phyloP scores from a whole-genome alignment of 2,329 filamentous ascomycete genomes.

The Lachnellula subtilissima region DNA sequence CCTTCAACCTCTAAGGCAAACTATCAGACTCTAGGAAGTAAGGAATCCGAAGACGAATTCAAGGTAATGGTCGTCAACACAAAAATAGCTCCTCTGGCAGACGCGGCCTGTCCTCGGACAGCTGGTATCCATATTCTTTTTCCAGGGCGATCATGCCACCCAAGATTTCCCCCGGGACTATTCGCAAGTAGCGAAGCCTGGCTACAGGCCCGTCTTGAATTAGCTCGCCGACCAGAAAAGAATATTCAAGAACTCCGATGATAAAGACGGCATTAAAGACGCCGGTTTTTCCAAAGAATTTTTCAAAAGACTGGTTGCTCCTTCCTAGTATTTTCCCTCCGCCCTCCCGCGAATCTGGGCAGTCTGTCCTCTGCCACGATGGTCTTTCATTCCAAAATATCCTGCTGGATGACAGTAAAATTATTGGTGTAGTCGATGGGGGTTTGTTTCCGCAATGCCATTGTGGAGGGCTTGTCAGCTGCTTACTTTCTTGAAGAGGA shows the following conservation, averaged over 20 bases:
- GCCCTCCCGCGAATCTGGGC: conserved; percentile 20
- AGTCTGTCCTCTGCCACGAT: conserved; percentile 34
- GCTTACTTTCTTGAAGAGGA: conserved; percentile 32
- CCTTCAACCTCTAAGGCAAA: no score
- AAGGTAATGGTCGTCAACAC: background rate
- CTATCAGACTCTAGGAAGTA: no score
- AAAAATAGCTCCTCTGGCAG: background rate
- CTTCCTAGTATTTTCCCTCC: conserved; percentile 33
- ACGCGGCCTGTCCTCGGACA: background rate
- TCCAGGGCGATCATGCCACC: conserved; percentile 2
- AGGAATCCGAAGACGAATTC: no score
- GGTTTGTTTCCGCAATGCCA: conserved; percentile 38
- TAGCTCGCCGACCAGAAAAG: conserved; percentile 1
- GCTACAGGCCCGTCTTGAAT: background rate
- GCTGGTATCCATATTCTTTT: background rate
- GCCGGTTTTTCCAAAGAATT: conserved; percentile 26
- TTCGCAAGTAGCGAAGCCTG: conserved; percentile 5
- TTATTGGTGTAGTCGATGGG: conserved; percentile 41
- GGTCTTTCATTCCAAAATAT: conserved; percentile 39
- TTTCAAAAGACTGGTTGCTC: conserved; percentile 28
- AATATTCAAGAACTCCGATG: background rate
- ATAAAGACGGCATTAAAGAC: conserved; percentile 31
- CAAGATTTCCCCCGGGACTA: background rate
- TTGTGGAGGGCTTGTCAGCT: conserved; percentile 34
- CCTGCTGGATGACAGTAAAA: conserved; percentile 33